These are phyloP conservation scores for Debaryomyces prosopidis DNA, from an alignment of 805 yeast genomes.

Conservation along the genomic window DNA sequence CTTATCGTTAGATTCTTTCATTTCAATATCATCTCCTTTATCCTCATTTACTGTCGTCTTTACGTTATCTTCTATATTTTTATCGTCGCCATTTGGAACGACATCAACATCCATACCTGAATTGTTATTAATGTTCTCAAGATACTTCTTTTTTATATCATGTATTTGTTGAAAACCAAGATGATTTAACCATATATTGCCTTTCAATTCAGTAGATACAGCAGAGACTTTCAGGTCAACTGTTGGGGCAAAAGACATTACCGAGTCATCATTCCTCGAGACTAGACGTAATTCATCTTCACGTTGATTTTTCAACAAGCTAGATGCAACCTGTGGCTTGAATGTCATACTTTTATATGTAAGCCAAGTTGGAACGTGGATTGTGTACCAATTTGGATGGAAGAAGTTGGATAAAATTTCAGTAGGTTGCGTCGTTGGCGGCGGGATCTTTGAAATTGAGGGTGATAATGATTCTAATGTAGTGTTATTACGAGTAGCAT, in stretches of 20 bases:
- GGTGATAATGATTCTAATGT: constrained; percentile 32
- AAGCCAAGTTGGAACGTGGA: constrained; percentile 44
- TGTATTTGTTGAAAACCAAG: constrained; percentile 34
- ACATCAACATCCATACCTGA: constrained; percentile 11
- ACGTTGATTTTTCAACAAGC: constrained; percentile 23
- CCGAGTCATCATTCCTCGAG: constrained; percentile 20
- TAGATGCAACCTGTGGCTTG: constrained; percentile 29
- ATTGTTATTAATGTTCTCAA: constrained; percentile 15
- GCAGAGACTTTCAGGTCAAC: constrained; percentile 35
- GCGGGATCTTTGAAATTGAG: constrained; percentile 32
- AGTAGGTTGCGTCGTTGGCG: constrained; percentile 30
- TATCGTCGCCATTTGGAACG: constrained; percentile 11
- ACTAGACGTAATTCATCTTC: constrained; percentile 17
- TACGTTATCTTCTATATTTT: constrained; percentile 1
- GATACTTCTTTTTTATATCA: constrained; percentile 20
- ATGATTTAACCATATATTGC: constrained; percentile 40
- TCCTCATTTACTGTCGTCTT: constrained; percentile 4
- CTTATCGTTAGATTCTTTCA: constrained; percentile 3
- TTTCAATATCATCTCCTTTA: constrained; percentile 6
- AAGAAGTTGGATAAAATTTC: constrained; percentile 42
- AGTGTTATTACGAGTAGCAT: constrained; percentile 18
- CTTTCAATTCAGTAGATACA: constrained; percentile 30
- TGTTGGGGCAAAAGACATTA: constrained; percentile 38
- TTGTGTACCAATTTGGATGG: constrained; percentile 47
- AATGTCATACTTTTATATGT: constrained; percentile 25